Percentiles rank a stretch among this genome's conserved stretches.
Evolutionary conservation across 257 asterid species (phyloP).

Genomic region (Solanum okadae): DNA sequence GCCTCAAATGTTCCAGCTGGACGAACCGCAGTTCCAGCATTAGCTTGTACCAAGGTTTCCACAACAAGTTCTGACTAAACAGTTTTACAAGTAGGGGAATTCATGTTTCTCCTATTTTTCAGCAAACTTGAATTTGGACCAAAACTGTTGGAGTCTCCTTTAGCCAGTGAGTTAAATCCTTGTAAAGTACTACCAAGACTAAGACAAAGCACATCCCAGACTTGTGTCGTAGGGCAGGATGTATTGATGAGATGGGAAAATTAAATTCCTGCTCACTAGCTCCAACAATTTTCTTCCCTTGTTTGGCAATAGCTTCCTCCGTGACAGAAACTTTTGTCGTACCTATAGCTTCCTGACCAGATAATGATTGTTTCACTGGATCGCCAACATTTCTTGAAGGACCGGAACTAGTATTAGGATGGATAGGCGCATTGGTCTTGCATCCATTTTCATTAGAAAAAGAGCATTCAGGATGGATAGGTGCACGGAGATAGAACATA

Average conservation of each 20-base stretch:
- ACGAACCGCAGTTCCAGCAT: slow-evolving; percentile 26
- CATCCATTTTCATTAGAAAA: background rate
- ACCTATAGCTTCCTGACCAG: background rate
- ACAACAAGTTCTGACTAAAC: slow-evolving; percentile 60
- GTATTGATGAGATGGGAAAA: slow-evolving; percentile 17
- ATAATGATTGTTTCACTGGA: background rate
- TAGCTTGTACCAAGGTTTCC: slow-evolving; percentile 25
- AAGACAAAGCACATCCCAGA: slow-evolving; percentile 51
- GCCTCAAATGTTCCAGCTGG: slow-evolving; percentile 20
- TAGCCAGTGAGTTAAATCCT: slow-evolving; percentile 15
- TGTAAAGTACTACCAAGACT: slow-evolving; percentile 37
- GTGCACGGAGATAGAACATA: background rate
- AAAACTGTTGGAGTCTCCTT: slow-evolving; percentile 5
- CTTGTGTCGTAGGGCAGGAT: slow-evolving; percentile 12
- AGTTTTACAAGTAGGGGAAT: slow-evolving; percentile 5
- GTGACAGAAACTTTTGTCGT: background rate
- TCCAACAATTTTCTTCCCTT: slow-evolving; percentile 30
- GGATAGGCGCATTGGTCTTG: background rate
- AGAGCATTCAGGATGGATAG: background rate
- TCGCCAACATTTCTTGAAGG: background rate
- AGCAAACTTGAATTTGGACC: slow-evolving; percentile 13
- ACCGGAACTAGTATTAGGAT: background rate
- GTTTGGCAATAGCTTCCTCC: background rate
- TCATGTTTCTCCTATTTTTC: slow-evolving; percentile 12
- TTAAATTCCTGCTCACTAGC: slow-evolving; percentile 14